A percentile compares a stretch with the other conserved stretches of the same genome.
phyloP scores from a whole-genome alignment of 2,329 filamentous ascomycete genomes.

The Cytospora mali region DNA sequence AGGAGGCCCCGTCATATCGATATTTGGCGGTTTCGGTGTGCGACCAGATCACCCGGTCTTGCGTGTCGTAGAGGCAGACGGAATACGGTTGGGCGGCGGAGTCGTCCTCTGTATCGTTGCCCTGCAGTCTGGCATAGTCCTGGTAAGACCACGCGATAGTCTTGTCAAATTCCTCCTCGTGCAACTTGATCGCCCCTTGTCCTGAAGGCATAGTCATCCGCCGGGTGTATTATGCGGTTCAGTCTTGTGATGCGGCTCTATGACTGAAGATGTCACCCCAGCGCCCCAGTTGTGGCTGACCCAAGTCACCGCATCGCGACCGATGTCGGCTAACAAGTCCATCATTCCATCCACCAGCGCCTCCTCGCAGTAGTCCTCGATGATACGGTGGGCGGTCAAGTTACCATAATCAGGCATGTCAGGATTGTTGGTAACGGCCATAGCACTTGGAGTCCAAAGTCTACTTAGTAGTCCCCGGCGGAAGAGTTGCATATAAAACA shows the following conservation, averaged over 20 bases:
- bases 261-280: slow-evolving; percentile 7
- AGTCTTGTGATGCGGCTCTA: slow-evolving; percentile 1
- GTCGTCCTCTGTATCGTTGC: not conserved
- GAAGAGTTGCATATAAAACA: too few relatives aligned
- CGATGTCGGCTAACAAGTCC: slow-evolving; percentile 12
- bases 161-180: slow-evolving; percentile 17
- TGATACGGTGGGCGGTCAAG: not conserved
- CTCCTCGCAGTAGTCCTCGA: slow-evolving; percentile 7
- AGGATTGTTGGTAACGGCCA: too few relatives aligned
- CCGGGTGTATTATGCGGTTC: slow-evolving; percentile 14
- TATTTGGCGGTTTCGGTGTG: not conserved
- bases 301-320: slow-evolving; percentile 12
- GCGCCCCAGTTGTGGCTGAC: slow-evolving; percentile 18
- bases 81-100: slow-evolving; percentile 2
- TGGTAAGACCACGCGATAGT: not conserved
- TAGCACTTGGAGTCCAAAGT: too few relatives aligned
- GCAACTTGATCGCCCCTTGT: slow-evolving; percentile 13
- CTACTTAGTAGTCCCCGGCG: too few relatives aligned
- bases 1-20: not conserved
- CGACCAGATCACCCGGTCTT: slow-evolving; percentile 30
- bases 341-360: slow-evolving; percentile 14
- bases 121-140: slow-evolving; percentile 1
- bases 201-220: slow-evolving; percentile 12
- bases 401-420: slow-evolving; percentile 19
- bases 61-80: slow-evolving; percentile 11